phyloP scores from a whole-genome alignment of 495 filamentous ascomycete species.

The Hypoxylon cercidicola region DNA sequence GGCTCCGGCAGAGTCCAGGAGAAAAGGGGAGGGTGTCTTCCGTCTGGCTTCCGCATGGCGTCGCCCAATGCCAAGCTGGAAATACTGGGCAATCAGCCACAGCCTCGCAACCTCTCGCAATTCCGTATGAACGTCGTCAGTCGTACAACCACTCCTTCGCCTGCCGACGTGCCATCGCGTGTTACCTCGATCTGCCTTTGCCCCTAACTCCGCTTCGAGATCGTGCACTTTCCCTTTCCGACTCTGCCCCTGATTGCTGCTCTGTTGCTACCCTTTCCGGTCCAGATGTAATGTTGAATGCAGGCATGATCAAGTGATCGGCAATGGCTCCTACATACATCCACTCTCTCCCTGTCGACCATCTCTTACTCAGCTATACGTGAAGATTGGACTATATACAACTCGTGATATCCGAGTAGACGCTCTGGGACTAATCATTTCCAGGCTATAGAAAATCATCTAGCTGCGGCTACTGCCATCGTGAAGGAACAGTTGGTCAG shows the following conservation, averaged over 20 bases:
- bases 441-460: conserved; percentile 59
- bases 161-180: conserved; percentile 37
- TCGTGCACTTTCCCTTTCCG: conserved; percentile 22
- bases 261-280: conserved; percentile 15
- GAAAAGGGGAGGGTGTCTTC: conserved; percentile 6
- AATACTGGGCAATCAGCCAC: conserved; percentile 32
- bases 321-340: conserved; percentile 10
- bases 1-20: conserved; percentile 31
- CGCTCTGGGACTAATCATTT: conserved; percentile 28
- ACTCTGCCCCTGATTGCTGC: conserved; percentile 20
- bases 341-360: conserved; percentile 8
- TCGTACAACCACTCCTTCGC: conserved; percentile 24
- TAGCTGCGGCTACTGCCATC: conserved; percentile 64
- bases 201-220: conserved; percentile 12
- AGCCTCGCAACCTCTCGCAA: conserved; percentile 21
- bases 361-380: conserved; percentile 28
- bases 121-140: conserved; percentile 24
- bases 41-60: not conserved
- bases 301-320: conserved; percentile 35
- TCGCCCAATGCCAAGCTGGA: conserved; percentile 28
- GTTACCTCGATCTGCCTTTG: conserved; percentile 25
- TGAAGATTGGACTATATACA: conserved; percentile 2
- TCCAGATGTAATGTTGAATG: conserved; percentile 16
- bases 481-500: conserved; percentile 54
- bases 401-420: conserved; percentile 28